Conservation (phyloP, 73 alveolate species). For the Blepharisma japonicum region DNA sequence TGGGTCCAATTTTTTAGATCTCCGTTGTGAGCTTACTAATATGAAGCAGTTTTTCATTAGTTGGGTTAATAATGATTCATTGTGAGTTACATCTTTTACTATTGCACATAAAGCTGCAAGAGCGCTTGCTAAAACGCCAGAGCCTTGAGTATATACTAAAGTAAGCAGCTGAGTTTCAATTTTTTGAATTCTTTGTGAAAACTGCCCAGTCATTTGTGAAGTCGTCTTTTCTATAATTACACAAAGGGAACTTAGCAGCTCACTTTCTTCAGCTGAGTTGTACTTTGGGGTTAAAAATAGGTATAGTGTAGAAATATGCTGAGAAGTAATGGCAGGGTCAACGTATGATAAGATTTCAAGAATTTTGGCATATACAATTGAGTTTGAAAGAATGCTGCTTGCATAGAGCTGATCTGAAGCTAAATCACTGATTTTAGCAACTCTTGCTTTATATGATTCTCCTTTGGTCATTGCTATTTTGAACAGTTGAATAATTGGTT, state of each 20-base stretch:
- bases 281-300: not conserved
- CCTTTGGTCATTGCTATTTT: not conserved
- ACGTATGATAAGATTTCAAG: slow-evolving; percentile 9
- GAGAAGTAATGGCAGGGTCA: not conserved
- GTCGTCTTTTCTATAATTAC: not conserved
- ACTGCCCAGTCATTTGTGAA: not conserved
- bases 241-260: not conserved
- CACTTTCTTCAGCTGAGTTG: slow-evolving; percentile 7
- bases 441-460: not conserved
- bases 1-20: not conserved
- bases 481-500: not conserved
- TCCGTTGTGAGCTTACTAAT: not conserved
- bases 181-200: not conserved
- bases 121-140: slow-evolving; percentile 15
- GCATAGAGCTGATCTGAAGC: slow-evolving; percentile 25
- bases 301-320: slow-evolving; percentile 1
- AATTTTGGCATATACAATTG: slow-evolving; percentile 12
- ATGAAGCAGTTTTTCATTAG: slow-evolving; percentile 9
- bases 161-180: slow-evolving; percentile 3
- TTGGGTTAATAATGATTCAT: not conserved
- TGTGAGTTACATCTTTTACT: not conserved
- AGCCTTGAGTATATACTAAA: slow-evolving; percentile 27
- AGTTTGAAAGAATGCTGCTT: not conserved
- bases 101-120: not conserved
- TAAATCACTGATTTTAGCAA: not conserved